Base-by-base conservation (phyloP, 177 flowering plant genomes). In the Vitis hybrid region DNA sequence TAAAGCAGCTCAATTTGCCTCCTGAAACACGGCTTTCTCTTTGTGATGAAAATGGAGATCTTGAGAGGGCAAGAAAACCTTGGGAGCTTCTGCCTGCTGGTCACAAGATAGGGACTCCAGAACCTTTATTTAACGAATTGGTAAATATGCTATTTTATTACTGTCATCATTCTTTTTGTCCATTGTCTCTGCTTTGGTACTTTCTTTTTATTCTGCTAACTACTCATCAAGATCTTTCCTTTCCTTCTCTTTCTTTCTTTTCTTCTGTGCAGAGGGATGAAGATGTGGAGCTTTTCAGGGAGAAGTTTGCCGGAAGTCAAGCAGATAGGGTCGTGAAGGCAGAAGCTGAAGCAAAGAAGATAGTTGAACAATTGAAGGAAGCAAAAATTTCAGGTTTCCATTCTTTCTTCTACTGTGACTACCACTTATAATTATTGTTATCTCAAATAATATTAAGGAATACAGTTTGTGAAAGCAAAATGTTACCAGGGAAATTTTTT, bases 71-170 rank as follows among this genome's bases (percentile, higher is more conserved):
- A 64, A 81, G 70, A 64, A 82, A 77, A 68, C 98, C 91, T 58
- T 95, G 99, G 99, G 89, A 88, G 24, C 70, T 95, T 54, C 3
- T 95, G 52, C 97, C 93, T 70, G 24, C 80, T 52, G 88, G 90
- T 67, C 99, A 91, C 73, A 86, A 79, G 76, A 91, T 93, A 72
- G 99, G 98, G 32, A 80, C 55, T 12, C 99, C 99, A 21, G 79
- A 75, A 55, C 97, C 98, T 55, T 78, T 95, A 73, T 95, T 95
- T 76, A 86, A 87, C 70, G 93, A 91, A 81, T 55, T 95, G 91
- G 99, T 90, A 84, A 69, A 56, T 60, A 16, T 65, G n/a, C n/a
- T 32, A 14, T 59, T 61, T 4, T 70, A 57, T 18, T 21, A 18
- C 1, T 15, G 5, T 35, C 21, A 12, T 50, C 3, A 16, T 35